Evolutionary conservation across 768 basidiomycete species (phyloP).

Genomic region (Lactarius sp.): DNA sequence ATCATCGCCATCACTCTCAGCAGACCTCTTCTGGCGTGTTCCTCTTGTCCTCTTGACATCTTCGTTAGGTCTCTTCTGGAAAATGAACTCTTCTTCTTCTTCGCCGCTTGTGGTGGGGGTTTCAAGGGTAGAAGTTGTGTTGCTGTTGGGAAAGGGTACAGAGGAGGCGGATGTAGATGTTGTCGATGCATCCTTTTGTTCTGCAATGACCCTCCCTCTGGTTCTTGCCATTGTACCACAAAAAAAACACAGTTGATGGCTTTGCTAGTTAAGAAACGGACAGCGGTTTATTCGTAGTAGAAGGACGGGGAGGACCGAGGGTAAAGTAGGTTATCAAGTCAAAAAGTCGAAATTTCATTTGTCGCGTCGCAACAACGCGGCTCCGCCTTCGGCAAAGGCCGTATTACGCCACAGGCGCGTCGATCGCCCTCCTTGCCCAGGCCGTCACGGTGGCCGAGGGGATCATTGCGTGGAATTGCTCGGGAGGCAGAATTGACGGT

Average conservation of each 20-base stretch:
- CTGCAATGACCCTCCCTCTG: neutral
- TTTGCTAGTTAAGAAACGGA: constrained; percentile 1
- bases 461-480: too few relatives aligned
- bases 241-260: neutral
- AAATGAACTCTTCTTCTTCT: constrained; percentile 25
- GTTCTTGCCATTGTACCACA: constrained; percentile 6
- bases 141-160: constrained; percentile 22
- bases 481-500: neutral
- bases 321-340: neutral
- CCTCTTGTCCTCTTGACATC: constrained; percentile 16
- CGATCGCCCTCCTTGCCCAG: neutral
- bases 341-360: neutral
- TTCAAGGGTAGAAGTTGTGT: constrained; percentile 6
- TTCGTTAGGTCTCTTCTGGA: constrained; percentile 28
- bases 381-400: constrained; percentile 6
- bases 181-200: constrained; percentile 10
- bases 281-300: constrained; percentile 14
- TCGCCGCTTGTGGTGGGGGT: constrained; percentile 21
- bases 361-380: constrained; percentile 1
- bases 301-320: neutral
- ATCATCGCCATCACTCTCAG: constrained; percentile 36
- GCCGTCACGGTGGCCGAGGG: neutral
- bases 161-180: constrained; percentile 17
- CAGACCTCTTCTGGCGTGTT: constrained; percentile 24
- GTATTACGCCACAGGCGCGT: constrained; percentile 20